Evolutionary conservation across 371 early-diverging fungal species (phyloP), one percentile per base, ranked within the genome.

Genomic region (Polyrhizophydium stewartii): DNA sequence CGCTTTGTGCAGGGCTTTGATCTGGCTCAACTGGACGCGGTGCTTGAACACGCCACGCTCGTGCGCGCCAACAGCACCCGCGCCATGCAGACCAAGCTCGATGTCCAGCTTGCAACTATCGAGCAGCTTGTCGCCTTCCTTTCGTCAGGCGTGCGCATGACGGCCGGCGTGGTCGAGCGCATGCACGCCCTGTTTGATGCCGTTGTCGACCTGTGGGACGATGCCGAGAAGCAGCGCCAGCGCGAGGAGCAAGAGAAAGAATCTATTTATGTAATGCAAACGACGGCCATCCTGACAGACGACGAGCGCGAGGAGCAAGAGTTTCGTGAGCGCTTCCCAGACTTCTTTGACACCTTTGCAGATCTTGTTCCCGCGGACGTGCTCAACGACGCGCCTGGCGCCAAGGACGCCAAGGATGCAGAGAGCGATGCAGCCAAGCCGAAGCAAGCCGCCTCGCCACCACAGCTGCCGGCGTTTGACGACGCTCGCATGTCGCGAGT

Each of bases 261-360:
- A 47, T 78, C 78, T 16, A 73, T 92, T 51, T 83, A 82, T 56
- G 86, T 88, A 43, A 81, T 82, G 41, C 82, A 78, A 61, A 82
- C 78, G 43, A 81, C 89, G 47, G 80, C 85, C 27, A 77, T 86
- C 52, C 63, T 75, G 27, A 84, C 85, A 21, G 89, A 89, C 30
- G 91, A 90, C 59, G 88, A 88, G 40, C 73, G 82, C 1, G 88
- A 89, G 30, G 90, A 88, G 60, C 73, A 71, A 46, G 86, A 91
- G 55, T 73, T 90, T 58, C 75, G 73, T 51, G 85, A 86, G 59
- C 75, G 85, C 45, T 93, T 94, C 81, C 92, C 91, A 1, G 89
- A 89, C 61, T 89, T 84, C 64, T 76, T 81, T 27, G 59, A 59
- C 16, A 72, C 69, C 21, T 67, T 66, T 49, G 62, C 28, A 21